phyloP scores from a whole-genome alignment of 2,329 filamentous ascomycete species.

The Curvularia verruculosa region DNA sequence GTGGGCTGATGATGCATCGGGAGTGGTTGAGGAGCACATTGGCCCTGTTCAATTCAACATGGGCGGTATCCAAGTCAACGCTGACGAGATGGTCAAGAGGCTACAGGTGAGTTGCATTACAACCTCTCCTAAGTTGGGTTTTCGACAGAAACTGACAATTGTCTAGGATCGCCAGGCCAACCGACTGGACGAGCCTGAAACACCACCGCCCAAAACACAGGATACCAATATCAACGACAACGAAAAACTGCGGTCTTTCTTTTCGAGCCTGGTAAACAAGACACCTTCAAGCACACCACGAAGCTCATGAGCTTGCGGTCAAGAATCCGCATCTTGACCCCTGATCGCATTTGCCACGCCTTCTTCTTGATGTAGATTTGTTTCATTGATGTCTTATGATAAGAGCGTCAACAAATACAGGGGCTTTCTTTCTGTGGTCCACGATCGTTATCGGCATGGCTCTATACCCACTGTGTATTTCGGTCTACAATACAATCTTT shows the following conservation, averaged over 20 bases:
- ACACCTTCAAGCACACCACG: slow-evolving; percentile 36
- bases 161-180: slow-evolving; percentile 47
- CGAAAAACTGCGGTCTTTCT: slow-evolving; percentile 50
- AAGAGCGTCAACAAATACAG: neutral
- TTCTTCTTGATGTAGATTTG: slow-evolving; percentile 1
- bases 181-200: slow-evolving; percentile 36
- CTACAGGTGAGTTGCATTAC: slow-evolving; percentile 68
- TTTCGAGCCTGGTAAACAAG: slow-evolving; percentile 48
- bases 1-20: slow-evolving; percentile 38
- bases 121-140: neutral
- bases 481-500: slow-evolving; percentile 16
- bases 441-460: slow-evolving; percentile 24
- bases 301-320: slow-evolving; percentile 15
- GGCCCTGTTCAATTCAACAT: slow-evolving; percentile 98
- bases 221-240: slow-evolving; percentile 47
- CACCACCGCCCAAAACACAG: slow-evolving; percentile 32
- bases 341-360: neutral
- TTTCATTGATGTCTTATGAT: slow-evolving; percentile 3
- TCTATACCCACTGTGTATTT: slow-evolving; percentile 33
- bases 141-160: slow-evolving; percentile 17
- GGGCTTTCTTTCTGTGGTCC: slow-evolving; percentile 10
- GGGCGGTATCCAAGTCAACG: slow-evolving; percentile 94
- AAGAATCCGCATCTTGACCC: neutral
- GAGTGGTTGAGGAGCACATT: slow-evolving; percentile 67
- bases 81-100: slow-evolving; percentile 88